Evolutionary conservation across 2,329 filamentous ascomycete genomes (phyloP).

Genomic region (Sarocladium strictum): DNA sequence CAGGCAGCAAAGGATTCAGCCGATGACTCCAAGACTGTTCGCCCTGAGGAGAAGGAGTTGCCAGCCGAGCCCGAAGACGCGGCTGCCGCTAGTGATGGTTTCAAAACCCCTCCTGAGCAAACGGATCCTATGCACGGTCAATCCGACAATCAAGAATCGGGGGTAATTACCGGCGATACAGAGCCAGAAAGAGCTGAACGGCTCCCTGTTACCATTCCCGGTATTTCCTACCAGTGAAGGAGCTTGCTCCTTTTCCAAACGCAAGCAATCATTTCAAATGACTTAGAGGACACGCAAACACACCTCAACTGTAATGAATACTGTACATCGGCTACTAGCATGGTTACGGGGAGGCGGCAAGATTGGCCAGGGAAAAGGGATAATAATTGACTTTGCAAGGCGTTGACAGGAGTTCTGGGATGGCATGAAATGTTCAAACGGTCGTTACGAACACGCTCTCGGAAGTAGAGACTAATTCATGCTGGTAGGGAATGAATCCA

Average conservation of each 20-base stretch:
- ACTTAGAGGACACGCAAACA: not conserved
- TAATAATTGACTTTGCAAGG: not conserved
- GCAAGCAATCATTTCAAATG: not conserved
- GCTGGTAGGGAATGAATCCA: not conserved
- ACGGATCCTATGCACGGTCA: not conserved
- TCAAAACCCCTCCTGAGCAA: slow-evolving; percentile 2
- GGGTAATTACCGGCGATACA: not conserved
- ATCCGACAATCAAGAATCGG: not conserved
- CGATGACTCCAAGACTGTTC: not conserved
- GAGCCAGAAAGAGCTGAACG: not conserved
- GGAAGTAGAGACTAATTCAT: not conserved
- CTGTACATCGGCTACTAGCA: slow-evolving; percentile 3
- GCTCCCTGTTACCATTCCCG: slow-evolving; percentile 8
- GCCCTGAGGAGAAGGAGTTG: slow-evolving; percentile 2
- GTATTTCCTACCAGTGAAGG: not conserved
- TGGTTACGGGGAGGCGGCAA: not conserved
- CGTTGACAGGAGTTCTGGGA: not conserved
- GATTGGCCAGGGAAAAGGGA: not conserved
- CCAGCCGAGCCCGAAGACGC: slow-evolving; percentile 3
- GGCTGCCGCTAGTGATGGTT: not conserved
- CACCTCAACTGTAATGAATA: slow-evolving; percentile 6
- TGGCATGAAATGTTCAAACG: not conserved
- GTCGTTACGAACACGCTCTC: not conserved
- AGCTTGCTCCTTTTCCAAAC: not conserved
- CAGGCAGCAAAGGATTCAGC: not conserved